These are phyloP conservation scores for Acanthamoeba rhysodes DNA, from an alignment of 208 protist genomes.

Conservation along the genomic window DNA sequence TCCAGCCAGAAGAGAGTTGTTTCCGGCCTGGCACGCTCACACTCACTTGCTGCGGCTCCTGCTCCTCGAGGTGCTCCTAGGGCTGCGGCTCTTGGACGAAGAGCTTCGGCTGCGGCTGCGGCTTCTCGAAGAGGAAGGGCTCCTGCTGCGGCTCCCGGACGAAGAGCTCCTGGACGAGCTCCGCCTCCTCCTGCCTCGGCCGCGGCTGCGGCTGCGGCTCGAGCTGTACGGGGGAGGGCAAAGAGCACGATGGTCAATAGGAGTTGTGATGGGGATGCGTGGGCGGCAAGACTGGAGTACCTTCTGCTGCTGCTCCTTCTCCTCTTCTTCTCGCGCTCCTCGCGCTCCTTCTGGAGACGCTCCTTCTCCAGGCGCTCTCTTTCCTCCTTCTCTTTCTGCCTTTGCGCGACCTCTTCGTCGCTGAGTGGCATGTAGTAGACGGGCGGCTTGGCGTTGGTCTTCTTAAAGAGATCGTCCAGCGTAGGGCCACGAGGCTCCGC, in stretches of 20 bases:
- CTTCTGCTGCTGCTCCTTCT: constrained; percentile 52
- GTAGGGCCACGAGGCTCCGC: constrained; percentile 22
- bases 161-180: constrained; percentile 14
- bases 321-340: constrained; percentile 14
- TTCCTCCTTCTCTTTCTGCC: constrained; percentile 68
- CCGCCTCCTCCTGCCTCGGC: neutral
- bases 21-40: neutral
- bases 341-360: constrained; percentile 22
- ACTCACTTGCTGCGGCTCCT: neutral
- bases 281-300: neutral
- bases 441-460: constrained; percentile 61
- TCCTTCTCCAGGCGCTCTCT: constrained; percentile 54
- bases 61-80: constrained; percentile 12
- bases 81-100: neutral
- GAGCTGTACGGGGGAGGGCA: neutral
- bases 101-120: constrained; percentile 53
- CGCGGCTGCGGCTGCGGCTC: constrained; percentile 3
- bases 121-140: constrained; percentile 36
- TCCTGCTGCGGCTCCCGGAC: constrained; percentile 33
- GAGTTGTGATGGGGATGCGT: neutral
- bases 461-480: constrained; percentile 71
- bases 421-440: constrained; percentile 69
- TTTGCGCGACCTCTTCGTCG: constrained; percentile 63
- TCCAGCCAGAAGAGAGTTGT: too few species aligned
- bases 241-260: neutral